These are phyloP conservation scores for Ogataea degrootiae DNA, from an alignment of 805 yeast genomes.

Conservation along the genomic window DNA sequence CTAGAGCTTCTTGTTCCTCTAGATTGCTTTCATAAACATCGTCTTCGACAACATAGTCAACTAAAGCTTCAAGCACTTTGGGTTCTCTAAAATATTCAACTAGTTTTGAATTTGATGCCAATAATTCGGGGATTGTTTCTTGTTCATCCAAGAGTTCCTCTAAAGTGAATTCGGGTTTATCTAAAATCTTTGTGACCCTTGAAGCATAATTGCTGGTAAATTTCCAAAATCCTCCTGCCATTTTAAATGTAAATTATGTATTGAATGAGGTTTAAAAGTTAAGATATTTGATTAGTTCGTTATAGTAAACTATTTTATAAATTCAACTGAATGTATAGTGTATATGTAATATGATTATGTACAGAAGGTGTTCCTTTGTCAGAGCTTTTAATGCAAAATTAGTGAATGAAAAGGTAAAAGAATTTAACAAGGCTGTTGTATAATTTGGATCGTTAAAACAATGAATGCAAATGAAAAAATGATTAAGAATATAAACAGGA, in stretches of 20 bases:
- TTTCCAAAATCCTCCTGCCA: conserved; percentile 34
- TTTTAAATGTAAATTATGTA: conserved; percentile 5
- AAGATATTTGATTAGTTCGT: no score
- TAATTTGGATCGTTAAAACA: no score
- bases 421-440: no score
- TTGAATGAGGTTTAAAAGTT: neutral
- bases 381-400: no score
- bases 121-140: conserved; percentile 66
- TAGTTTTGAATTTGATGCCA: conserved; percentile 68
- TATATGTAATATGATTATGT: neutral
- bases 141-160: conserved; percentile 70
- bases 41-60: conserved; percentile 58
- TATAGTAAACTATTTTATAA: no score
- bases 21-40: conserved; percentile 33
- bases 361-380: no score
- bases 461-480: no score
- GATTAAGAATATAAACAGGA: no score
- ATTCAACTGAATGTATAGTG: no score
- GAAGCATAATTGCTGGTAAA: conserved; percentile 51
- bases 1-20: conserved; percentile 18
- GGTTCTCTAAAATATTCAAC: conserved; percentile 79
- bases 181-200: conserved; percentile 49
- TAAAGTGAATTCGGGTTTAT: conserved; percentile 40
- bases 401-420: no score
- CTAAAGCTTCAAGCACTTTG: conserved; percentile 60